Percentiles rank a stretch among this genome's conserved stretches.
phyloP scores from a whole-genome alignment of 2,329 filamentous ascomycete species.

The Mollisia scopiformis region DNA sequence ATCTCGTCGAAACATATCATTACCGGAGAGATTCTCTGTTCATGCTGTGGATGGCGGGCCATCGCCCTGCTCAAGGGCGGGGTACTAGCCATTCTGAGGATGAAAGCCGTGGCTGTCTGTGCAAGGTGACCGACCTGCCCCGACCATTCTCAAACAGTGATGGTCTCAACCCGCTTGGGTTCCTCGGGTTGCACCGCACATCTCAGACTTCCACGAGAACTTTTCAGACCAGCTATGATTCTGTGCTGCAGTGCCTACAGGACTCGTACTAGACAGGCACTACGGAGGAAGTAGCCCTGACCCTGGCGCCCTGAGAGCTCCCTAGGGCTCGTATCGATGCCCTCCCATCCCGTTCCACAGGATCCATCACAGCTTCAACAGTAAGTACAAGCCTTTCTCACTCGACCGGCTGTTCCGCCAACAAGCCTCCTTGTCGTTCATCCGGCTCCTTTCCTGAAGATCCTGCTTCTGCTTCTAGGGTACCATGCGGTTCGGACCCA shows the following conservation, averaged over 20 bases:
- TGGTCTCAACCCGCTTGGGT: constrained; percentile 14
- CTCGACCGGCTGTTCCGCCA: constrained; percentile 10
- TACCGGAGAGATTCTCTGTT: constrained; percentile 9
- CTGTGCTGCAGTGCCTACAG: too few species aligned
- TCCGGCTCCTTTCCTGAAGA: constrained; percentile 19
- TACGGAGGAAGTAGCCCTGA: too few species aligned
- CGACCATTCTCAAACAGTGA: constrained; percentile 22
- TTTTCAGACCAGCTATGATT: not conserved
- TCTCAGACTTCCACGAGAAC: constrained; percentile 1
- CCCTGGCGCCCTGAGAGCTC: not conserved
- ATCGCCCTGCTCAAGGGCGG: constrained; percentile 17
- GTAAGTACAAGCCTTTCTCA: not conserved
- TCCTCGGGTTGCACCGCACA: not conserved
- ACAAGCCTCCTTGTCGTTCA: constrained; percentile 13
- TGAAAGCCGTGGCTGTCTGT: constrained; percentile 23
- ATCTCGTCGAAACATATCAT: constrained; percentile 14
- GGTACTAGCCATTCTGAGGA: constrained; percentile 17
- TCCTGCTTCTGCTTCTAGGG: constrained; percentile 16
- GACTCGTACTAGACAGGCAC: too few species aligned
- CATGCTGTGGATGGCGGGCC: constrained; percentile 10
- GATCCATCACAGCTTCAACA: constrained; percentile 1
- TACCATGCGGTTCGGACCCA: constrained; percentile 15
- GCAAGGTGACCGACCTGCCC: constrained; percentile 9
- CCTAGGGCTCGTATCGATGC: constrained; percentile 11
- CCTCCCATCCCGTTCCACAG: not conserved